Evolutionary conservation across 2,329 filamentous ascomycete species (phyloP), one percentile per base, ranked within the genome.

Genomic region (Fusarium sacchari): DNA sequence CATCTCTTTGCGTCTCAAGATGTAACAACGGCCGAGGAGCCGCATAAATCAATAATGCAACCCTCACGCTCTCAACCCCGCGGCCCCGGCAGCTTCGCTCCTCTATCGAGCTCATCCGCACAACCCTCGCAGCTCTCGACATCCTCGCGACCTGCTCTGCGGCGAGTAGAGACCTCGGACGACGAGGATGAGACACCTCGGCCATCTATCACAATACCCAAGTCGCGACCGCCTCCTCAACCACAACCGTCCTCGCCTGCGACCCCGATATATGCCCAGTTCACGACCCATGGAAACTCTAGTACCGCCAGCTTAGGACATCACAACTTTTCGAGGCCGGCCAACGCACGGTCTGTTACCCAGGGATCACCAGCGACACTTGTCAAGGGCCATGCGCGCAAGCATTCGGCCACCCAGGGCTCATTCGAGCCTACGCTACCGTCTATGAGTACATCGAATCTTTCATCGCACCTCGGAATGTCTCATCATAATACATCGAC

Each of bases 361-460:
- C 77, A 80, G 73, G 71, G 79, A 72, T 76, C 78, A 60, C 69
- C 79, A 28, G 77, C 79, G 64, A 82, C 79, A 56, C 72, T 74
- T 61, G 79, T 77, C 58, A 84, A 83, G 69, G 80, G 79, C 30
- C 84, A 92, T 86, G 82, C 88, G 80, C 82, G 91, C 82, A 91
- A 91, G 74, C 88, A 93, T 77, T 93, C 93, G 69, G 89, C 92
- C 75, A 93, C 89, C 14, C 92, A 93, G 80, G 93, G 93, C 77
- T 89, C 91, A 78, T 95, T 95, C 79, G 93, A 95, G 79, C 90
- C 93, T 46, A 91, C 88, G 28, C 84, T 95, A 53, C 92, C 93
- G 28, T 91, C 90, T 6, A 88, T 88, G 50, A 87, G 83, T 76
- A 84, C 82, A 6, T 89, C 88, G 72, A 90, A 88, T 79, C 83